Evolutionary conservation across 805 yeast species (phyloP).

Genomic region (Saturnispora zaruensis): DNA sequence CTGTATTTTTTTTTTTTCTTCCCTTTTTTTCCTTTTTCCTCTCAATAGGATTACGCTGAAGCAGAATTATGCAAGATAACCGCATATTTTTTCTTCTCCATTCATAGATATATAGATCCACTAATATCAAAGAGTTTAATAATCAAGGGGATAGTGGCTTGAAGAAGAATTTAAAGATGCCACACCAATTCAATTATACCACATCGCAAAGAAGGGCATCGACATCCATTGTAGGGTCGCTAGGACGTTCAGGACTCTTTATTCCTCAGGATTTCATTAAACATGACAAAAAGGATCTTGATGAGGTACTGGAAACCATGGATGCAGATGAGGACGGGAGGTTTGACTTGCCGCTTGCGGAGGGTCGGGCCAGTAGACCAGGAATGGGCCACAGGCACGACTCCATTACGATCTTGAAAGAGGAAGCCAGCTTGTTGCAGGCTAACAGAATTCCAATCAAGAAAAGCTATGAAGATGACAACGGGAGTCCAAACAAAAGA

Average conservation of each 20-base stretch:
- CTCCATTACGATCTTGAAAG: slow-evolving; percentile 13
- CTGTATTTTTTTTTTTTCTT: too few relatives aligned
- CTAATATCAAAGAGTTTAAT: not conserved
- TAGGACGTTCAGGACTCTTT: slow-evolving; percentile 44
- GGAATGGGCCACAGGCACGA: not conserved
- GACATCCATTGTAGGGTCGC: slow-evolving; percentile 38
- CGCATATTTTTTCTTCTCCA: not conserved
- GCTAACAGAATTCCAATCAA: slow-evolving; percentile 24
- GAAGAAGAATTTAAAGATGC: slow-evolving; percentile 11
- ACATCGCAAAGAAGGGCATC: slow-evolving; percentile 44
- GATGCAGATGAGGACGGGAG: slow-evolving; percentile 18
- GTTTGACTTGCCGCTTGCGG: not conserved
- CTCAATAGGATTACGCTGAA: not conserved
- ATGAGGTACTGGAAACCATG: slow-evolving; percentile 15
- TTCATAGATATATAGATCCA: not conserved
- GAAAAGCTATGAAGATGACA: slow-evolving; percentile 3
- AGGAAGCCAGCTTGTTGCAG: slow-evolving; percentile 25
- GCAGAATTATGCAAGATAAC: not conserved
- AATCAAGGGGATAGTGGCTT: not conserved
- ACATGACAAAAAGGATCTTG: slow-evolving; percentile 19
- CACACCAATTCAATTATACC: slow-evolving; percentile 34
- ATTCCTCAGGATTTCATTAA: slow-evolving; percentile 42
- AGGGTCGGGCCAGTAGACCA: slow-evolving; percentile 2
- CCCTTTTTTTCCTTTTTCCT: too few relatives aligned
- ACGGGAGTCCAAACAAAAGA: not conserved